These are phyloP conservation scores for Planoprotostelium fungivorum DNA, from an alignment of 78 protist species.

Conservation along the genomic window DNA sequence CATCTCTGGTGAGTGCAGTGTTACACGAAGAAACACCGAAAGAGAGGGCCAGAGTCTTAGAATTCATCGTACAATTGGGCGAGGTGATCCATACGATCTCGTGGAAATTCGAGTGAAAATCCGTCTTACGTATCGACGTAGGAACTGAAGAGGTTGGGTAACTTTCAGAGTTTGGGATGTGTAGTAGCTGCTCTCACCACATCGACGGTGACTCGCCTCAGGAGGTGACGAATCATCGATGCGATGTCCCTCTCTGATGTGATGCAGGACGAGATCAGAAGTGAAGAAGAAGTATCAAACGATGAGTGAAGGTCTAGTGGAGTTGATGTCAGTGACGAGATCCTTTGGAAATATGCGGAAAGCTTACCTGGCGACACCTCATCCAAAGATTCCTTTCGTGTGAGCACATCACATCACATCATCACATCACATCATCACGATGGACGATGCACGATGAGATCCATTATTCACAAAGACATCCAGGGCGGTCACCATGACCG, in stretches of 20 bases:
- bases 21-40: background rate
- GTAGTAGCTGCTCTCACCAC: background rate
- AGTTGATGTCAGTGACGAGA: background rate
- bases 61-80: background rate
- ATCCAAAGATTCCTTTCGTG: background rate
- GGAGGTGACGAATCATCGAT: background rate
- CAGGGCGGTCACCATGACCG: background rate
- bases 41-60: background rate
- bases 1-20: background rate
- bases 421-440: background rate
- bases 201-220: background rate
- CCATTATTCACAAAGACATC: background rate
- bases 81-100: background rate
- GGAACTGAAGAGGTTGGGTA: background rate
- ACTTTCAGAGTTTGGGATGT: background rate
- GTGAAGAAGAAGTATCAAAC: no score
- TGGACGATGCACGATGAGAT: background rate
- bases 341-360: background rate
- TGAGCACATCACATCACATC: no score
- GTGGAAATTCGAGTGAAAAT: background rate
- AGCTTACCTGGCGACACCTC: background rate
- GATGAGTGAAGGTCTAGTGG: background rate
- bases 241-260: background rate
- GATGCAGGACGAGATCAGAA: background rate
- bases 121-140: no score